Evolutionary conservation across 371 early-diverging fungal genomes (phyloP), one percentile per base, ranked within the genome.

Genomic region (Rhizopus stolonifer): DNA sequence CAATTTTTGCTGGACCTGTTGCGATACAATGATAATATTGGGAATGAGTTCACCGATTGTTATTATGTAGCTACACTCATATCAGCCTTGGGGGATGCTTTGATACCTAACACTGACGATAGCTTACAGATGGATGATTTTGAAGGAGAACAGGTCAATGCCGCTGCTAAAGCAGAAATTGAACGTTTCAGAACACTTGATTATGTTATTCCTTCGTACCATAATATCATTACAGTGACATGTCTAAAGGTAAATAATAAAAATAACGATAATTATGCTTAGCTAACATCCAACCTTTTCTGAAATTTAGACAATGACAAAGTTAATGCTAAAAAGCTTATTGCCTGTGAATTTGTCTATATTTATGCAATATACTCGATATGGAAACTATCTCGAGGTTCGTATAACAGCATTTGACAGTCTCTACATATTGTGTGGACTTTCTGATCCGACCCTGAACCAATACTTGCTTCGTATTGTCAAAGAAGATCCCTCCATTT

Each of bases 21-120:
- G 26, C 78, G 82, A 39, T 91, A 87, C 68, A 96, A 95, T 64
- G 96, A 97, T 70, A 96, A 97, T 60, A 84, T 90, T 29, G 86
- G 87, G 29, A 97, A 96, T 59, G 72, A 80, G 69, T 93, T 83
- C 49, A 86, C 93, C 2, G 96, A 96, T 55, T 75, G 83, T 45
- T 90, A 88, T 53, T 94, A 88, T 52, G 65, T 94, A 31, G 73
- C 88, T n/a, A 74, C 83, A 1, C 58, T 94, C 23, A 82, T 94
- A 22, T 79, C 80, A 2, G 80, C 91, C 0, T 65, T 93, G 15
- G 88, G 87, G 2, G 81, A 90, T 60, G 64, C 89, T 0, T 66
- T 91, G 23, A 81, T 85, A 13, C 83, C 85, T 11, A 66, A 72
- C 2, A 53, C 64, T 10, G 81, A 82, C 24, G 69, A 62, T 49